Evolutionary conservation across 163 green algal genomes (phyloP), one percentile per base, ranked within the genome.

Genomic region (Scenedesmus sp.): DNA sequence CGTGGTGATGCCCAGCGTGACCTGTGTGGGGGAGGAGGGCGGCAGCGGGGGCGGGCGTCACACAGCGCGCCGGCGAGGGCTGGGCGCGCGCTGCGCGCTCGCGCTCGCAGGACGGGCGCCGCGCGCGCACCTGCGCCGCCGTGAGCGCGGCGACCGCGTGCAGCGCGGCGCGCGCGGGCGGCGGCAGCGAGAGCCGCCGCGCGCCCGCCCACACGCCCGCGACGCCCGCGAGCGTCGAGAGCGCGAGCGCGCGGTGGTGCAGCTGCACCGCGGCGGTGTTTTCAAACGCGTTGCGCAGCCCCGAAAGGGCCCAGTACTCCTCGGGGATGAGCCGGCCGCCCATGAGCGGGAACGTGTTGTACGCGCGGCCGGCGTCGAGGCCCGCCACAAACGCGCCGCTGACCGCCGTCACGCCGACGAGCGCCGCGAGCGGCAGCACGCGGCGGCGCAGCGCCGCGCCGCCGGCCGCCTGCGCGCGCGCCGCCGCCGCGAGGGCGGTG

Each of bases 291-390:
- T 98, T 98, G 48, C 90, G 84, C 81, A 91, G 88, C 64, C 87
- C 88, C n/a, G 77, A 69, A 31, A 93, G 18, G 51, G 60, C 78
- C 63, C 87, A 96, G 81, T 99, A 98, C 70, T 98, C 93, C 18
- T 94, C 87, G 0, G 96, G 97, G 10, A 99, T 78, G 80, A 88
- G 89, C 44, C 88, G 81, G 0, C 93, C 95, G 51, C 88, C 88
- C 97, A 99, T 99, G 31, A 91, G 77, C 1, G 97, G 97, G 75
- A 97, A 99, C 0, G 94, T 98, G 88, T 99, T 99, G 94, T 95
- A 99, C 11, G 95, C 95, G n/a, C 87, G 92, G 1, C 96, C 97
- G 26, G 96, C 96, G 66, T 98, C 93, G 78, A 96, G 87, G 31
- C 96, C 95, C 36, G 93, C 88, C 17, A 92, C 86, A 78, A 94